phyloP scores from a whole-genome alignment of 2,329 filamentous ascomycete genomes.

The Cercospora beticola region DNA sequence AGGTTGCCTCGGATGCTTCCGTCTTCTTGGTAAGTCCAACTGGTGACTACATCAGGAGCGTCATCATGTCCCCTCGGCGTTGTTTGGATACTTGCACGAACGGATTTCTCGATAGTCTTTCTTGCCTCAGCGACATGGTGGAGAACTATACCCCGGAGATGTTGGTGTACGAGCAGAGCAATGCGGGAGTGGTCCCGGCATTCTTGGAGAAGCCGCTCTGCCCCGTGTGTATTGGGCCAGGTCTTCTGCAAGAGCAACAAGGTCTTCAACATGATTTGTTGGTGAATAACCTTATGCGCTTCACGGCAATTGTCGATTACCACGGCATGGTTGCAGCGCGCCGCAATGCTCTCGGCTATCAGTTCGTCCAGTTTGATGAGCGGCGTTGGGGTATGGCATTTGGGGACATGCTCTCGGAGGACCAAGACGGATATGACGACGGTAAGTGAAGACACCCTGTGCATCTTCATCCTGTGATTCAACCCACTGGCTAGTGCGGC shows the following conservation, averaged over 20 bases:
- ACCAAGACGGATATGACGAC: constrained; percentile 2
- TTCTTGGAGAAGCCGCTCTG: constrained; percentile 27
- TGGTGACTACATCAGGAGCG: constrained; percentile 26
- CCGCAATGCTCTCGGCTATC: constrained; percentile 13
- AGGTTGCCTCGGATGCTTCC: constrained; percentile 17
- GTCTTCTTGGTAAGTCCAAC: constrained; percentile 20
- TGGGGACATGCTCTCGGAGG: constrained; percentile 27
- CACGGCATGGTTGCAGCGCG: not conserved
- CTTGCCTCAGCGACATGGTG: constrained; percentile 21
- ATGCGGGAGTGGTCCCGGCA: not conserved
- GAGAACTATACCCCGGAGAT: constrained; percentile 25
- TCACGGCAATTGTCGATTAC: constrained; percentile 23
- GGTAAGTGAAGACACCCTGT: not conserved
- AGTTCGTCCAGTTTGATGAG: constrained; percentile 33
- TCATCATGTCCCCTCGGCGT: constrained; percentile 10
- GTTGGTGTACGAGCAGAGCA: constrained; percentile 9
- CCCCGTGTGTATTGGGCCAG: constrained; percentile 32
- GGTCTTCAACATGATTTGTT: constrained; percentile 23
- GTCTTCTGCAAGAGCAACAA: constrained; percentile 28
- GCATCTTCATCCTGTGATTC: not conserved
- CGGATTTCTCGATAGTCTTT: constrained; percentile 26
- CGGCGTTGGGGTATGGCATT: constrained; percentile 31
- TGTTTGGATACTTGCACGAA: constrained; percentile 25
- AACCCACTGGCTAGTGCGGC: not conserved
- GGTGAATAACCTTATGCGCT: not conserved